Percentiles rank a stretch among this genome's conserved stretches.
Conservation (phyloP, 2,329 filamentous ascomycete species). For the Colletotrichum gigasporum region DNA sequence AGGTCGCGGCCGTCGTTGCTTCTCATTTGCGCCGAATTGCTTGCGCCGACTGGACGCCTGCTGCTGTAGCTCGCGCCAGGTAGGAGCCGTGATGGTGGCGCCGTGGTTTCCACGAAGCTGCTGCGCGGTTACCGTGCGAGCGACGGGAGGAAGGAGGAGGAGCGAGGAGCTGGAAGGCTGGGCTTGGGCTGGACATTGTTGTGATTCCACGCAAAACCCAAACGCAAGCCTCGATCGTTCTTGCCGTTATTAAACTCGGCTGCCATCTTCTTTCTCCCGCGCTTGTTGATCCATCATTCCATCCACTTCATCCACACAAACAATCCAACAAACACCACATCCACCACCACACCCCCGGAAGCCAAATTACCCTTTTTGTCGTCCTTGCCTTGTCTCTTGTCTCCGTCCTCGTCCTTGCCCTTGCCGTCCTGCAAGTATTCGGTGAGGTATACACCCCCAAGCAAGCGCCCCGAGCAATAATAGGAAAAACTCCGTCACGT, state of each 20-base stretch:
- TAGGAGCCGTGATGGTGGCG: slow-evolving; percentile 19
- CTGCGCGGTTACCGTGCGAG: slow-evolving; percentile 14
- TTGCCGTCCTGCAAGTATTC: no score
- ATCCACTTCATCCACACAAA: slow-evolving; percentile 14
- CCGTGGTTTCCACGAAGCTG: slow-evolving; percentile 1
- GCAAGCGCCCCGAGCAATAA: slow-evolving; percentile 8
- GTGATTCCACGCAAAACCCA: no score
- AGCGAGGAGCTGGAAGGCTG: no score
- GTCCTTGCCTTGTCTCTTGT: no score
- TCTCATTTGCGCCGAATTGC: slow-evolving; percentile 20
- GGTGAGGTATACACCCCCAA: no score
- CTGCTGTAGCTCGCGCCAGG: not conserved
- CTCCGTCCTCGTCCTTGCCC: no score
- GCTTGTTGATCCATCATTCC: not conserved
- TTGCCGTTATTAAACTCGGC: slow-evolving; percentile 5
- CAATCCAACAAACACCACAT: not conserved
- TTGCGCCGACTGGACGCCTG: slow-evolving; percentile 10
- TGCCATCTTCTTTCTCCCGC: not conserved
- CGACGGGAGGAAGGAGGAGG: no score
- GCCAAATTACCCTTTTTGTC: not conserved
- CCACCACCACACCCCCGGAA: slow-evolving; percentile 2
- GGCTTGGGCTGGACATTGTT: no score
- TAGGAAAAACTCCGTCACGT: slow-evolving; percentile 18
- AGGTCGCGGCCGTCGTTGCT: not conserved
- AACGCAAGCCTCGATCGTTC: slow-evolving; percentile 2